Evolutionary conservation across 306 rosid species (phyloP), one percentile per base, ranked within the genome.

Genomic region (Casuarina glauca): DNA sequence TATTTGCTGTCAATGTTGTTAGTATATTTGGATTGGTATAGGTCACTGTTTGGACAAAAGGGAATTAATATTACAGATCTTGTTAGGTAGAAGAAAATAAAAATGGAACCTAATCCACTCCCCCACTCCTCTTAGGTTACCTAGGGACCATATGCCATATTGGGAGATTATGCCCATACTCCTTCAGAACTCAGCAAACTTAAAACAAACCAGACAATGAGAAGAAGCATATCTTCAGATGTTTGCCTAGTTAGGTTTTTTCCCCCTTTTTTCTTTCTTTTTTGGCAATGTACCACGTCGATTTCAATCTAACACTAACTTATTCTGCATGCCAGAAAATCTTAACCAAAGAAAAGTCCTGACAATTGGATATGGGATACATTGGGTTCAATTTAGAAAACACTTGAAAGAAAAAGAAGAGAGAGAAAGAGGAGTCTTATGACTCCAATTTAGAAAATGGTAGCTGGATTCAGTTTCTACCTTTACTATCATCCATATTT

Each of bases 261-360:
- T 7, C 32, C 17, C 15, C 16, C 26, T 61, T 61, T 61, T 5
- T n/a, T 61, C 6, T n/a, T 45, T 7, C 17, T 66, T 41, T 66
- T 48, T 5, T 0, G 39, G 42, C 46, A 66, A 32, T 42, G 19
- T 15, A 70, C 57, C 71, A 71, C 61, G 55, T 69, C 58, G 75
- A 50, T 72, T 61, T 53, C 71, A n/a, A 49, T 43, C 74, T 12
- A 61, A 61, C 32, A 61, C 68, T 32, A 61, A 1, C 68, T 16
- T 49, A 41, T 66, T 41, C 46, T 41, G 49, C 39, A 75, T 71
- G 70, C 45, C 38, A 70, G 36, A 57, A 45, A 70, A 38, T 70
- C 82, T 74, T 64, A 17, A 75, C 58, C 86, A 73, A 76, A 76
- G 38, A 42, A 11, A 51, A 73, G 57, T 49, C 46, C 72, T 38